Evolutionary conservation across 2,329 filamentous ascomycete genomes (phyloP), one percentile per base, ranked within the genome.

Genomic region (Pseudogymnoascus sp.): DNA sequence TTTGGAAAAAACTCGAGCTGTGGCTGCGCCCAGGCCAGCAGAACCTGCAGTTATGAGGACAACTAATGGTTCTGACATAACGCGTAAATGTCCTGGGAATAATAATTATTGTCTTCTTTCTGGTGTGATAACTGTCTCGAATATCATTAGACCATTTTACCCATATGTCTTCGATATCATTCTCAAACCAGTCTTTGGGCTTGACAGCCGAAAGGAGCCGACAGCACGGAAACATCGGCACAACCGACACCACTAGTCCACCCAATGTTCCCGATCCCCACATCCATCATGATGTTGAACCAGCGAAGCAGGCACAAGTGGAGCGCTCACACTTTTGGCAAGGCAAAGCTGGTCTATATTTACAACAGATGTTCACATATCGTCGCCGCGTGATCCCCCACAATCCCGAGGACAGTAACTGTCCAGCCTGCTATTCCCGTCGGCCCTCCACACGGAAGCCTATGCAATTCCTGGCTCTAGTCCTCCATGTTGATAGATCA

Each of bases 11-110:
- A 85, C 83, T 62, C 82, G 81, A 39, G 81, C 82, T 2, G 90
- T 80, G 3, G 86, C 78, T 45, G 88, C 89, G 37, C 90, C 90
- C 33, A 93, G 81, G 2, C 90, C 90, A 67, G 89, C 79, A 45
- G 75, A 79, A 29, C 78, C 78, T n/a, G 79, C 80, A 0, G 80
- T 82, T 26, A 82, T 84, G 63, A 79, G 72, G 14, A 70, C 74
- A 3, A 78, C 39, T 12, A 43, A 43, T 43, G 39, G 39, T 12
- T 16, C 75, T 60, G 58, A 29, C 49, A 58, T 58, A 8, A 31
- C 12, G 26, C 49, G 16, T 31, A 23, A 31, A 16, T n/a, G 26
- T 29, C 2, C 10, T 2, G 19, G 39, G 39, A 6, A 19, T 19
- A 21, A 43, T 43, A 21, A 58, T 58, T 35, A 58, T 58, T 31